Evolutionary conservation across 257 asterid species (phyloP).

Genomic region (Fraxinus excelsior): DNA sequence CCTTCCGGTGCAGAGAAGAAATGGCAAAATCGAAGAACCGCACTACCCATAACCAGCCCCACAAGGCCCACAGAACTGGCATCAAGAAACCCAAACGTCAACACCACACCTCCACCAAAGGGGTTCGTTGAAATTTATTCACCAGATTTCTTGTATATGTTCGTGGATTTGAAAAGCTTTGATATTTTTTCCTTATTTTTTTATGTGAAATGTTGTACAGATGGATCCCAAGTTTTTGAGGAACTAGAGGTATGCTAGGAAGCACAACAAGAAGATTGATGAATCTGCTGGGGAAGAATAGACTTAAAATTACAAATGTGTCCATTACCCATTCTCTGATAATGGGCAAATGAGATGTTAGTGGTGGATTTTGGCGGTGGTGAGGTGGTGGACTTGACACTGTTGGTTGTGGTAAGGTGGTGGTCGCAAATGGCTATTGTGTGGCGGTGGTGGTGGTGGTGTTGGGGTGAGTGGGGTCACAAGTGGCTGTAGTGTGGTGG

Average conservation of each 20-base stretch:
- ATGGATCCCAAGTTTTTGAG: slow-evolving; percentile 94
- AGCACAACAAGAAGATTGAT: slow-evolving; percentile 65
- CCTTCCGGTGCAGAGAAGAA: slow-evolving; percentile 4
- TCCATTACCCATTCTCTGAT: not conserved
- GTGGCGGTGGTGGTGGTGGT: too few relatives aligned
- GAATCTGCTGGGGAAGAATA: slow-evolving; percentile 55
- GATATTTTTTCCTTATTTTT: not conserved
- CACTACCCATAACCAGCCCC: slow-evolving; percentile 88
- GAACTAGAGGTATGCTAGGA: slow-evolving; percentile 95
- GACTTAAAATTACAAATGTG: slow-evolving; percentile 17
- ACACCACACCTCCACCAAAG: slow-evolving; percentile 78
- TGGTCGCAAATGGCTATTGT: too few relatives aligned
- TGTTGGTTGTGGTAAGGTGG: too few relatives aligned
- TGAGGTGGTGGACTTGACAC: too few relatives aligned
- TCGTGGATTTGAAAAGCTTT: not conserved
- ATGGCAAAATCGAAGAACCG: slow-evolving; percentile 96
- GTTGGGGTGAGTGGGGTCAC: too few relatives aligned
- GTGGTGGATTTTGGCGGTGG: not conserved
- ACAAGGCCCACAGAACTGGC: slow-evolving; percentile 83
- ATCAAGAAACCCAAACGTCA: slow-evolving; percentile 83
- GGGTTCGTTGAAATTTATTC: slow-evolving; percentile 41
- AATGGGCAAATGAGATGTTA: not conserved
- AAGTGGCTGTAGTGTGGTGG: too few relatives aligned
- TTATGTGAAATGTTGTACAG: slow-evolving; percentile 19
- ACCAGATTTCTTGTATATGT: not conserved